Conservation (phyloP, 192 early-diverging fungal genomes). For the Coemansia sp. region DNA sequence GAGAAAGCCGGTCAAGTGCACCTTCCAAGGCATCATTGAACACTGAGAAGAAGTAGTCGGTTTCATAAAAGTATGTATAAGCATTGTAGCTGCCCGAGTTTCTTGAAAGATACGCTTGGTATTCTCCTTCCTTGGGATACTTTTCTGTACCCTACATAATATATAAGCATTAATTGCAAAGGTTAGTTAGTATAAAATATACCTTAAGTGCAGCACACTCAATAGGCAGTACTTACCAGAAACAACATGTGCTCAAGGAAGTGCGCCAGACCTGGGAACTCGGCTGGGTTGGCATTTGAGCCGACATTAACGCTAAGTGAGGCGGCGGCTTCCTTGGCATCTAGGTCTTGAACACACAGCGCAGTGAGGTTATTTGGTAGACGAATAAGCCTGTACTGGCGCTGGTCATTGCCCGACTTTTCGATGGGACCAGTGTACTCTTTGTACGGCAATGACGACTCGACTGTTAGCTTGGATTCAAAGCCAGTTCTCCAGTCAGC, state of each 20-base stretch:
- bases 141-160: slow-evolving; percentile 59
- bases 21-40: slow-evolving; percentile 44
- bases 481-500: slow-evolving; percentile 10
- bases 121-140: slow-evolving; percentile 71
- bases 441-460: slow-evolving; percentile 23
- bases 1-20: too few species aligned
- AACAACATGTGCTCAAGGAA: slow-evolving; percentile 73
- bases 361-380: slow-evolving; percentile 64
- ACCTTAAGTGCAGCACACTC: too few species aligned
- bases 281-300: slow-evolving; percentile 58
- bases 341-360: slow-evolving; percentile 60
- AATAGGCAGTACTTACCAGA: slow-evolving; percentile 31
- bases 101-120: slow-evolving; percentile 32
- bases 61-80: slow-evolving; percentile 14
- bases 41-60: slow-evolving; percentile 27
- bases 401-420: slow-evolving; percentile 58
- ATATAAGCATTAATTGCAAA: background rate
- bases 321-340: slow-evolving; percentile 59
- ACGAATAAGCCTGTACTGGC: slow-evolving; percentile 61
- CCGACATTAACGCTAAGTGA: slow-evolving; percentile 66
- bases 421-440: slow-evolving; percentile 38
- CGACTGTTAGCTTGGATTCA: slow-evolving; percentile 4
- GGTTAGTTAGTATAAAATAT: slow-evolving; percentile 4
- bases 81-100: slow-evolving; percentile 44
- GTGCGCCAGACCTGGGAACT: slow-evolving; percentile 67